phyloP scores from a whole-genome alignment of 441 rosid genomes.

The Daphne laureola region DNA sequence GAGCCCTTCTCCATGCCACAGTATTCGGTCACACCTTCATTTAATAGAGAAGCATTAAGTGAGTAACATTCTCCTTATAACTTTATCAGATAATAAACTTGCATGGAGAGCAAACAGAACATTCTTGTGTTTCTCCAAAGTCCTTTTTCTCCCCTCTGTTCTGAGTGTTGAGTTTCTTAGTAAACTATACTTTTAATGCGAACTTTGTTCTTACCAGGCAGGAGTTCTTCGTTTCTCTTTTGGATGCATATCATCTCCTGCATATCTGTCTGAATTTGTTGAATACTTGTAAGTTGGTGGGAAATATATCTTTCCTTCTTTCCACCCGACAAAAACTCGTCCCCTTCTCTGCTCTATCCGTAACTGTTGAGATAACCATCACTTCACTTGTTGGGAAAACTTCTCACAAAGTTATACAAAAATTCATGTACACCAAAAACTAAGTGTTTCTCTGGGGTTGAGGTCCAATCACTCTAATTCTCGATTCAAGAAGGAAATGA shows the following conservation, averaged over 20 bases:
- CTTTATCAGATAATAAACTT: not conserved
- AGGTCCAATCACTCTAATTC: not conserved
- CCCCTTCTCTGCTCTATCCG: slow-evolving; percentile 87
- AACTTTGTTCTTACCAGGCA: slow-evolving; percentile 60
- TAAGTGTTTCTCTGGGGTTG: not conserved
- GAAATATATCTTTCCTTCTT: slow-evolving; percentile 89
- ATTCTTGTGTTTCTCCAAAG: not conserved
- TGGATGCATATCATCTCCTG: slow-evolving; percentile 85
- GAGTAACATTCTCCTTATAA: slow-evolving; percentile 14
- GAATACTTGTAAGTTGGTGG: slow-evolving; percentile 98
- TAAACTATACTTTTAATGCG: slow-evolving; percentile 3
- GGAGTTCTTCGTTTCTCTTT: slow-evolving; percentile 96
- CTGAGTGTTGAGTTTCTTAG: slow-evolving; percentile 1
- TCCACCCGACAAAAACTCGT: slow-evolving; percentile 81
- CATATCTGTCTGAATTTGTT: slow-evolving; percentile 84
- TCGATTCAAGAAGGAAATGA: not conserved
- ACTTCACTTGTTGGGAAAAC: not conserved
- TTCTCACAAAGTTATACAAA: not conserved
- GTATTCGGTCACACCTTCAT: slow-evolving; percentile 88
- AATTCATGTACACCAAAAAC: not conserved
- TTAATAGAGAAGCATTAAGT: slow-evolving; percentile 11
- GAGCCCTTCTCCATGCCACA: slow-evolving; percentile 94
- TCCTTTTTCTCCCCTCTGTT: not conserved
- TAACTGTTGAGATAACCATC: slow-evolving; percentile 39
- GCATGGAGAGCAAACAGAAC: not conserved